These are phyloP conservation scores for Acanthamoeba healyi DNA, from an alignment of 208 protist genomes.

Conservation along the genomic window DNA sequence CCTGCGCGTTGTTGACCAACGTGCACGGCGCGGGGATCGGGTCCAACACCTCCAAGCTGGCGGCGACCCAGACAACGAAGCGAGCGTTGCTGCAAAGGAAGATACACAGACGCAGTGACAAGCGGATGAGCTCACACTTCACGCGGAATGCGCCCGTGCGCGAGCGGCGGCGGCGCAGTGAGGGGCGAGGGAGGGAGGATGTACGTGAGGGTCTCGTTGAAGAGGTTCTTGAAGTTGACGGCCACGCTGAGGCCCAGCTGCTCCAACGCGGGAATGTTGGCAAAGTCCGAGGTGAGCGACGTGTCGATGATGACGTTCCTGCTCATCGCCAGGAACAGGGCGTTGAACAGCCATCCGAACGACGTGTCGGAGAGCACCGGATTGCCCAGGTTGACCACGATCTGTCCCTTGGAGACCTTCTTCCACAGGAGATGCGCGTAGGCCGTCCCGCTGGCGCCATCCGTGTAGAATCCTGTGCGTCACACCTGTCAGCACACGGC, in stretches of 20 bases:
- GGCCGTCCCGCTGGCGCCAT: not conserved
- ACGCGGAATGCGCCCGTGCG: too few relatives aligned
- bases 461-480: not conserved
- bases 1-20: not conserved
- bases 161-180: too few relatives aligned
- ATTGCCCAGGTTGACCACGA: slow-evolving; percentile 73
- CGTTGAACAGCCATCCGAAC: slow-evolving; percentile 75
- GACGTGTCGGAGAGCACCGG: slow-evolving; percentile 3
- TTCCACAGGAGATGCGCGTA: slow-evolving; percentile 65
- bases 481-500: not conserved
- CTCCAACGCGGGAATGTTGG: slow-evolving; percentile 71
- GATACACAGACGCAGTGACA: not conserved
- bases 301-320: slow-evolving; percentile 70
- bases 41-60: not conserved
- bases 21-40: not conserved
- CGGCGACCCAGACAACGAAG: slow-evolving; percentile 36
- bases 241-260: slow-evolving; percentile 8
- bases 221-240: slow-evolving; percentile 63
- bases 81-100: not conserved
- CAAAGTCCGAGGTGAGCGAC: not conserved
- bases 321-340: slow-evolving; percentile 73
- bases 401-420: slow-evolving; percentile 63
- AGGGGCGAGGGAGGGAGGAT: not conserved
- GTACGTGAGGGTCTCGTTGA: slow-evolving; percentile 52
- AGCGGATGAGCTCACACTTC: too few relatives aligned